A percentile compares a stretch with the other conserved stretches of the same genome.
phyloP scores from a whole-genome alignment of 2,329 filamentous ascomycete species.

The Venturia aucupariae region DNA sequence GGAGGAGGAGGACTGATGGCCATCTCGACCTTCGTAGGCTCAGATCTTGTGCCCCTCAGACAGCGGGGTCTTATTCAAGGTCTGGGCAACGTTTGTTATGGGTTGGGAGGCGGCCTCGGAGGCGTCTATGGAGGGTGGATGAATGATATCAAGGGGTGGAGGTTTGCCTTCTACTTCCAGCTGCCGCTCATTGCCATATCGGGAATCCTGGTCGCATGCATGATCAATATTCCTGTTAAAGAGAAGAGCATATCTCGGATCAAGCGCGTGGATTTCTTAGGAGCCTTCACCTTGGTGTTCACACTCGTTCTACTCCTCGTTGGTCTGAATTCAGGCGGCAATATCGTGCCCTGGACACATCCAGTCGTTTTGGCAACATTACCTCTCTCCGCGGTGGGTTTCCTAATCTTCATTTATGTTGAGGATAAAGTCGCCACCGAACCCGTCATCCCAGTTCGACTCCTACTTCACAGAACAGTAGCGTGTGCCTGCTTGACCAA shows the following conservation, averaged over 20 bases:
- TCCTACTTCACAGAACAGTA: slow-evolving; percentile 59
- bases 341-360: slow-evolving; percentile 58
- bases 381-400: slow-evolving; percentile 47
- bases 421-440: slow-evolving; percentile 59
- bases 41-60: slow-evolving; percentile 60
- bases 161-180: slow-evolving; percentile 67
- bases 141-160: slow-evolving; percentile 67
- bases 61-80: slow-evolving; percentile 68
- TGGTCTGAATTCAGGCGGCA: slow-evolving; percentile 64
- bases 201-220: slow-evolving; percentile 52
- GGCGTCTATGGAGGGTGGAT: slow-evolving; percentile 64
- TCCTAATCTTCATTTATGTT: slow-evolving; percentile 56
- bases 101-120: slow-evolving; percentile 57
- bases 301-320: slow-evolving; percentile 59
- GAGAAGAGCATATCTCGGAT: slow-evolving; percentile 59
- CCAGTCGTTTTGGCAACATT: slow-evolving; percentile 50
- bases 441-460: slow-evolving; percentile 65
- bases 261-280: slow-evolving; percentile 61
- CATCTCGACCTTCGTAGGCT: slow-evolving; percentile 59
- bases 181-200: slow-evolving; percentile 56
- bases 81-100: slow-evolving; percentile 62
- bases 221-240: slow-evolving; percentile 52
- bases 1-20: slow-evolving; percentile 66
- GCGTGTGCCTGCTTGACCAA: slow-evolving; percentile 62
- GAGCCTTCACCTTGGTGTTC: slow-evolving; percentile 55